A percentile compares a stretch with the other conserved stretches of the same genome.
Evolutionary conservation across 805 yeast species (phyloP).

Genomic region (Tanozyma kutaoensis): DNA sequence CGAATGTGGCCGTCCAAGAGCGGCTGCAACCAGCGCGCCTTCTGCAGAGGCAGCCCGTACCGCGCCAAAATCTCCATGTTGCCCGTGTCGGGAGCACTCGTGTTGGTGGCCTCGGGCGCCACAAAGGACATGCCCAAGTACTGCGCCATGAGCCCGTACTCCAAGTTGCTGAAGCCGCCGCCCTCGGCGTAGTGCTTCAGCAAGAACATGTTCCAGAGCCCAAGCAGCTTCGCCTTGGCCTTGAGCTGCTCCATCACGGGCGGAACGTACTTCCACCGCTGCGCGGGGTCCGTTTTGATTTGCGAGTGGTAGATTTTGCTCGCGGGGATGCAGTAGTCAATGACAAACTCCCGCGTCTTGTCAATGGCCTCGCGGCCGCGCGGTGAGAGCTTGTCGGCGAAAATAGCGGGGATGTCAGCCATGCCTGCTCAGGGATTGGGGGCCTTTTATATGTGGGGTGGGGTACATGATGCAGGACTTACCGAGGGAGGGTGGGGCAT

Average conservation of each 20-base stretch:
- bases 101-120: conserved; percentile 50
- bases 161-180: conserved; percentile 41
- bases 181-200: conserved; percentile 35
- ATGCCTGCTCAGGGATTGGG: no score
- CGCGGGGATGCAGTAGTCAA: conserved; percentile 43
- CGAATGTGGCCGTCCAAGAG: conserved; percentile 40
- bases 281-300: conserved; percentile 21
- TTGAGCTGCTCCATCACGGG: conserved; percentile 37
- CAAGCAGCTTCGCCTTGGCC: conserved; percentile 34
- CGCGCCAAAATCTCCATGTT: conserved; percentile 39
- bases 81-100: conserved; percentile 54
- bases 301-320: conserved; percentile 31
- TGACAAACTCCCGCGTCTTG: conserved; percentile 35
- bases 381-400: conserved; percentile 21
- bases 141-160: conserved; percentile 54
- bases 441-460: no score
- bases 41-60: conserved; percentile 24
- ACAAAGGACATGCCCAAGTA: conserved; percentile 40
- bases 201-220: conserved; percentile 50
- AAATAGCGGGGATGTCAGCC: conserved; percentile 30
- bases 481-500: no score
- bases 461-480: no score
- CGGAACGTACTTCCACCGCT: conserved; percentile 37
- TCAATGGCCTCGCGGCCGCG: conserved; percentile 24
- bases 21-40: conserved; percentile 36